Conservation (phyloP, 306 rosid species). For the Malus asiatica region DNA sequence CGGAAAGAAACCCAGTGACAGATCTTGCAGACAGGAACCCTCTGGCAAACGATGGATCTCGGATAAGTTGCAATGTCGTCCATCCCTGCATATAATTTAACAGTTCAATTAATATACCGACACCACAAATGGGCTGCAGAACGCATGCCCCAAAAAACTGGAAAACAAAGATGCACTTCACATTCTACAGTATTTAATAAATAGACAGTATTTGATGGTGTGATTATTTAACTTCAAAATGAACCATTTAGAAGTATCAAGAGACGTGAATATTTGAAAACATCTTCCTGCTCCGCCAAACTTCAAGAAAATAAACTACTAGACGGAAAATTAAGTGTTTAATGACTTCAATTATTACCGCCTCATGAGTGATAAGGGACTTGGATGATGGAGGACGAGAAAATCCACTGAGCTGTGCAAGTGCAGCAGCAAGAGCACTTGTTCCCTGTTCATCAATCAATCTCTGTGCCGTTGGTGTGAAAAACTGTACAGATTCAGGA, state of each 20-base stretch:
- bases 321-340: not conserved
- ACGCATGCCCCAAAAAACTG: not conserved
- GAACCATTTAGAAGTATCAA: not conserved
- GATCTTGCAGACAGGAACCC: slow-evolving; percentile 84
- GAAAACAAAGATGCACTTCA: not conserved
- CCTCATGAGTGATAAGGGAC: slow-evolving; percentile 81
- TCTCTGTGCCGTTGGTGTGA: slow-evolving; percentile 81
- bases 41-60: slow-evolving; percentile 58
- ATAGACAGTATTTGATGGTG: not conserved
- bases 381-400: slow-evolving; percentile 87
- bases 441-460: slow-evolving; percentile 78
- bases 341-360: slow-evolving; percentile 32
- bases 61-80: slow-evolving; percentile 74
- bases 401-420: slow-evolving; percentile 94
- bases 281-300: not conserved
- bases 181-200: not conserved
- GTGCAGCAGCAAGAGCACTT: slow-evolving; percentile 90
- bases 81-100: slow-evolving; percentile 63
- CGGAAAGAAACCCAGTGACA: slow-evolving; percentile 91
- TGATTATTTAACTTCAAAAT: not conserved
- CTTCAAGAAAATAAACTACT: not conserved
- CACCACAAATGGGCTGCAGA: not conserved
- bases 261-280: not conserved
- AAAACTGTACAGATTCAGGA: slow-evolving; percentile 74
- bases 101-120: slow-evolving; percentile 12